Evolutionary conservation across 495 filamentous ascomycete genomes (phyloP).

Genomic region (Penicillium silybi): DNA sequence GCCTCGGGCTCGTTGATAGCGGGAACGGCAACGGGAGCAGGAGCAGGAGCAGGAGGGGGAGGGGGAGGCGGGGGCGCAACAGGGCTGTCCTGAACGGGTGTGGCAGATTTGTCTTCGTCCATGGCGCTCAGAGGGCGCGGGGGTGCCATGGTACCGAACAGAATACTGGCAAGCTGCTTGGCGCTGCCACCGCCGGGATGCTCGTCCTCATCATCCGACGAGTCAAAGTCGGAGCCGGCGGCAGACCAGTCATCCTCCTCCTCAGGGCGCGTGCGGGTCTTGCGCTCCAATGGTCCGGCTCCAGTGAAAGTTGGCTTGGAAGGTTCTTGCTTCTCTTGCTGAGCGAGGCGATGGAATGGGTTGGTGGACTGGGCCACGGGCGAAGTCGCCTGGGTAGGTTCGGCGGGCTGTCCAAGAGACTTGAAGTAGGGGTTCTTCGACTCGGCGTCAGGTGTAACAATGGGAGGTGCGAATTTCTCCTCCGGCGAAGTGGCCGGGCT

Average conservation of each 20-base stretch:
- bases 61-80: slow-evolving; percentile 26
- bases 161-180: slow-evolving; percentile 84
- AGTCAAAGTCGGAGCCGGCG: slow-evolving; percentile 73
- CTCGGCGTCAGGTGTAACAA: slow-evolving; percentile 36
- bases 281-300: slow-evolving; percentile 39
- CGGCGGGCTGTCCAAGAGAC: slow-evolving; percentile 51
- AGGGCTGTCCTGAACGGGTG: slow-evolving; percentile 36
- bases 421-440: slow-evolving; percentile 73
- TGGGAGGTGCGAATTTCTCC: slow-evolving; percentile 11
- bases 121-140: slow-evolving; percentile 82
- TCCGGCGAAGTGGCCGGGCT: slow-evolving; percentile 13
- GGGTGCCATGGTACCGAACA: slow-evolving; percentile 97
- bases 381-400: slow-evolving; percentile 12
- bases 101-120: slow-evolving; percentile 57
- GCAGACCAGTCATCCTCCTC: slow-evolving; percentile 86
- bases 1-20: slow-evolving; percentile 28
- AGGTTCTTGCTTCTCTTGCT: slow-evolving; percentile 48
- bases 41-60: slow-evolving; percentile 25
- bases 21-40: slow-evolving; percentile 32
- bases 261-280: slow-evolving; percentile 58
- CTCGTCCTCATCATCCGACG: slow-evolving; percentile 65
- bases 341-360: slow-evolving; percentile 88
- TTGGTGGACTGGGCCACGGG: slow-evolving; percentile 66
- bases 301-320: slow-evolving; percentile 33
- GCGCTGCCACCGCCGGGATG: slow-evolving; percentile 75